Conservation (phyloP, 768 basidiomycete species). For the Crepidotus variabilis region DNA sequence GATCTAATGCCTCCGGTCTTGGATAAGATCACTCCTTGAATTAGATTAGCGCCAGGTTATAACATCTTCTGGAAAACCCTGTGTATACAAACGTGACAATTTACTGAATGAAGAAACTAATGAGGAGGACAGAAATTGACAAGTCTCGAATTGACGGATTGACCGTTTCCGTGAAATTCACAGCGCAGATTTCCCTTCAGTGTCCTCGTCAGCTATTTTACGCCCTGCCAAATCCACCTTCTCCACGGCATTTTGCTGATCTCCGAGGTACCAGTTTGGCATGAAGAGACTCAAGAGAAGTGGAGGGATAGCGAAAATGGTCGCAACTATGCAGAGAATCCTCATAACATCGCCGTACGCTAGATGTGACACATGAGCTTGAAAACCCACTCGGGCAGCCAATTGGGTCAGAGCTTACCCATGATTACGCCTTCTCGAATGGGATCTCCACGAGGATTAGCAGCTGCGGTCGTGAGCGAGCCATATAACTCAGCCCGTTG, state of each 20-base stretch:
- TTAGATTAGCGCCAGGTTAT: too few species aligned
- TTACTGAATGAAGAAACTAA: too few species aligned
- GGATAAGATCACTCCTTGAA: too few species aligned
- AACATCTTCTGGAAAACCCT: too few species aligned
- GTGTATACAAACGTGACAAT: too few species aligned
- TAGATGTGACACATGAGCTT: conserved; percentile 10
- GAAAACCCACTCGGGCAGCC: neutral
- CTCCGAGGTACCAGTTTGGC: conserved; percentile 65
- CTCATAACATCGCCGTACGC: conserved; percentile 58
- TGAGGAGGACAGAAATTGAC: too few species aligned
- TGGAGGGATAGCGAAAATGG: conserved; percentile 52
- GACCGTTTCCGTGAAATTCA: too few species aligned
- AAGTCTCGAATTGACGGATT: too few species aligned
- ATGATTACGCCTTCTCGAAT: conserved; percentile 62
- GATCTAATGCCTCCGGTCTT: too few species aligned
- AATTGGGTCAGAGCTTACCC: conserved; percentile 30
- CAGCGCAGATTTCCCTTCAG: too few species aligned
- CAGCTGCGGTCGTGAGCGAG: conserved; percentile 47
- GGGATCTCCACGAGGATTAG: conserved; percentile 48
- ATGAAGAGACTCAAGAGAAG: conserved; percentile 55
- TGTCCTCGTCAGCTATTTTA: conserved; percentile 2
- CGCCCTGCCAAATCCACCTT: conserved; percentile 27
- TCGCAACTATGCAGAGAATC: conserved; percentile 50
- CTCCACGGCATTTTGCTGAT: conserved; percentile 73
- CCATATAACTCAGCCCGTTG: conserved; percentile 48